Percentiles rank a stretch among this genome's conserved stretches.
Evolutionary conservation across 768 basidiomycete genomes (phyloP).

Genomic region (Hemileccinum rubropunctum): DNA sequence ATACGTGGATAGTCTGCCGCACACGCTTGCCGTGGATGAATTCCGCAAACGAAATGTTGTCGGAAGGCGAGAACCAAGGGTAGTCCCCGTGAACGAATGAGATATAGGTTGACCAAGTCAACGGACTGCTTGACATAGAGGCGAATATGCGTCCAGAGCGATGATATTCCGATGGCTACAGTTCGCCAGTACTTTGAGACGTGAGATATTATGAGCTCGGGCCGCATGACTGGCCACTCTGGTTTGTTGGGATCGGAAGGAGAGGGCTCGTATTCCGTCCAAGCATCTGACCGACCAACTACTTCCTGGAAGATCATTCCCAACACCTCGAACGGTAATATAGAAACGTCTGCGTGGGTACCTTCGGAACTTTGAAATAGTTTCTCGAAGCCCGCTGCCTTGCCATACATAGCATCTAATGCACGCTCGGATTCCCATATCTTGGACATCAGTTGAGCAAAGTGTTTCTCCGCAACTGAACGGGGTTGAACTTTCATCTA

Average conservation of each 20-base stretch:
- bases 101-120: slow-evolving; percentile 26
- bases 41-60: slow-evolving; percentile 20
- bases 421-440: slow-evolving; percentile 18
- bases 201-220: slow-evolving; percentile 37
- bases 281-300: slow-evolving; percentile 3
- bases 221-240: slow-evolving; percentile 14
- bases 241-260: slow-evolving; percentile 1
- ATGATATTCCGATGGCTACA: slow-evolving; percentile 35
- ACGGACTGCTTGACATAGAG: slow-evolving; percentile 26
- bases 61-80: slow-evolving; percentile 22
- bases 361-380: slow-evolving; percentile 1
- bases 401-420: slow-evolving; percentile 19
- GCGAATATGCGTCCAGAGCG: slow-evolving; percentile 38
- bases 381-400: slow-evolving; percentile 13
- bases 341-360: slow-evolving; percentile 11
- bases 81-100: slow-evolving; percentile 25
- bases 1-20: slow-evolving; percentile 23
- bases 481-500: slow-evolving; percentile 12
- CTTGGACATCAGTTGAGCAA: slow-evolving; percentile 16
- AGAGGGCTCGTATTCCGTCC: neutral
- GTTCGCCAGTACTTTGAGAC: slow-evolving; percentile 44
- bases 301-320: slow-evolving; percentile 26
- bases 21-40: slow-evolving; percentile 17
- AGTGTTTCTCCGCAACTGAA: slow-evolving; percentile 12
- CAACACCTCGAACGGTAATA: slow-evolving; percentile 27